Evolutionary conservation across 306 rosid species (phyloP).

Genomic region (Prunus salicina): DNA sequence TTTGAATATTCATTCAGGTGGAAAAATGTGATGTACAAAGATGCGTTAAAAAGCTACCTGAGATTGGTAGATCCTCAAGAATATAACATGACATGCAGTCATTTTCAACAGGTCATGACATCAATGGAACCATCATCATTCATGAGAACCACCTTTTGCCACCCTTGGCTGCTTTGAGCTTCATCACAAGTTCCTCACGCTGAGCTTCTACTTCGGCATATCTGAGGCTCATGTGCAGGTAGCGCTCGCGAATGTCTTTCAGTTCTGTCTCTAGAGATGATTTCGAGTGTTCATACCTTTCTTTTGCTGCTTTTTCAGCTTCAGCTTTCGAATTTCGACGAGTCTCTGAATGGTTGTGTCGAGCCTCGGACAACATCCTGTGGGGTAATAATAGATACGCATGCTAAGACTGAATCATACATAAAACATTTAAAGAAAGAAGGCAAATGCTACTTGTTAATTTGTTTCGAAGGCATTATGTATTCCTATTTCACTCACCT

Average conservation of each 20-base stretch:
- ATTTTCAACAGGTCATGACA: background rate
- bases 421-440: background rate
- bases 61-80: constrained; percentile 27
- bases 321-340: constrained; percentile 41
- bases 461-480: constrained; percentile 15
- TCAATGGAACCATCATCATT: constrained; percentile 8
- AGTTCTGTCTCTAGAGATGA: constrained; percentile 79
- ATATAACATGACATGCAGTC: background rate
- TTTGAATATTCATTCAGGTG: constrained; percentile 18
- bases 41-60: constrained; percentile 25
- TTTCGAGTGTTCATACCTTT: constrained; percentile 51
- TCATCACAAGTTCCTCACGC: constrained; percentile 96
- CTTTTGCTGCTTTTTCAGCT: constrained; percentile 52
- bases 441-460: background rate
- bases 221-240: constrained; percentile 84
- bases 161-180: constrained; percentile 51
- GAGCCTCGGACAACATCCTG: constrained; percentile 52
- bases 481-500: constrained; percentile 42
- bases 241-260: constrained; percentile 79
- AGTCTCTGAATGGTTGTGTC: constrained; percentile 33
- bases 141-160: constrained; percentile 66
- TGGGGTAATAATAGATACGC: background rate
- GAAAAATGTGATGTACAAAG: constrained; percentile 32
- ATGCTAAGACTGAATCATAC: background rate
- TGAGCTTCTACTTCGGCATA: constrained; percentile 88